Conservation (phyloP, 2,329 filamentous ascomycete species). For the Leptoxyphium fumago region DNA sequence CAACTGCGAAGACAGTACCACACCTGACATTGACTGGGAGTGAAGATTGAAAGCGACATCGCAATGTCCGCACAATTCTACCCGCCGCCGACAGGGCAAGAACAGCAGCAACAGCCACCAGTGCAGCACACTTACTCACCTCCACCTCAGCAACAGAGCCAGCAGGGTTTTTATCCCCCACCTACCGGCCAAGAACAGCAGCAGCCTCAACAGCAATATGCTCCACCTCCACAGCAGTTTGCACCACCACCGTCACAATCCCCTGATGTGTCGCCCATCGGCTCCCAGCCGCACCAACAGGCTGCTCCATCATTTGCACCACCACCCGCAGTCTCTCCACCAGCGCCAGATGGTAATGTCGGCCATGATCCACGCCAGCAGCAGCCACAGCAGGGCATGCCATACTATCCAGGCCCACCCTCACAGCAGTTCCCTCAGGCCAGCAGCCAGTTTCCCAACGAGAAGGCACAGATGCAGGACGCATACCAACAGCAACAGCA, state of each 20-base stretch:
- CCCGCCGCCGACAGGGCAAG: background rate
- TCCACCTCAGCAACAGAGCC: constrained; percentile 6
- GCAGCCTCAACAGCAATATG: constrained; percentile 8
- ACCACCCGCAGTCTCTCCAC: constrained; percentile 20
- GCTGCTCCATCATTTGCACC: constrained; percentile 20
- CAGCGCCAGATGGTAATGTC: constrained; percentile 15
- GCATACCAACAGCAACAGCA: constrained; percentile 11
- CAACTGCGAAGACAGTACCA: too few species aligned
- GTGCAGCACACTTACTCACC: constrained; percentile 1
- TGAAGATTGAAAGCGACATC: too few species aligned
- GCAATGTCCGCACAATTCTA: background rate
- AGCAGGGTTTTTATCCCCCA: constrained; percentile 14
- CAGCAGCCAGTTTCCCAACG: constrained; percentile 8
- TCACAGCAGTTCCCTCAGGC: constrained; percentile 10
- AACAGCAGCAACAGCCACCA: background rate
- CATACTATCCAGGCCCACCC: constrained; percentile 24
- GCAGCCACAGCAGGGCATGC: constrained; percentile 15
- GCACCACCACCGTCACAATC: constrained; percentile 15
- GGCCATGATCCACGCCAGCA: constrained; percentile 8
- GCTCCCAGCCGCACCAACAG: constrained; percentile 2
- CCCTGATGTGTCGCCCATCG: background rate
- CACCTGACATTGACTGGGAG: too few species aligned
- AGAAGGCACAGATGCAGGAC: constrained; percentile 17
- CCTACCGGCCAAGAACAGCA: constrained; percentile 3
- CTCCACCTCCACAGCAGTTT: constrained; percentile 12